phyloP scores from a whole-genome alignment of 805 yeast species.

The Pichia membranifaciens region DNA sequence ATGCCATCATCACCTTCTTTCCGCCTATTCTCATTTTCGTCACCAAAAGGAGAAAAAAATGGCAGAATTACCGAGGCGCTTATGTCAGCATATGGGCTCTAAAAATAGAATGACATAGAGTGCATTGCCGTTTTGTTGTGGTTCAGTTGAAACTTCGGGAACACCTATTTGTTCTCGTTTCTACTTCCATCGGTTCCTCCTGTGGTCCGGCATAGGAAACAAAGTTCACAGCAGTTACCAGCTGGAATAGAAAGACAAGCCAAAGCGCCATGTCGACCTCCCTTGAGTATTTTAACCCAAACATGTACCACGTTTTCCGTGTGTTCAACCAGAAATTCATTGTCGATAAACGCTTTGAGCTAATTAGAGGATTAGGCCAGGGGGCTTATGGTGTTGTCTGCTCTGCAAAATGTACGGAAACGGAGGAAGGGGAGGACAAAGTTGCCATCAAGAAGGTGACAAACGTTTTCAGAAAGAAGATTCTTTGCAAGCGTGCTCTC shows the following conservation, averaged over 20 bases:
- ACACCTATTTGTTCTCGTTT: neutral
- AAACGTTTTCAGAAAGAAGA: conserved; percentile 85
- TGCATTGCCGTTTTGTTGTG: too few relatives aligned
- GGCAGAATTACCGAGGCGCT: too few relatives aligned
- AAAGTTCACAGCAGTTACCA: neutral
- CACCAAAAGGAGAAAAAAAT: too few relatives aligned
- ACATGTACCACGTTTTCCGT: conserved; percentile 32
- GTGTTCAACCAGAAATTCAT: conserved; percentile 89
- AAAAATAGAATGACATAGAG: too few relatives aligned
- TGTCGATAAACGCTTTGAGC: conserved; percentile 81
- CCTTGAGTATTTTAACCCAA: conserved; percentile 7
- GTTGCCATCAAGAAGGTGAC: conserved; percentile 97
- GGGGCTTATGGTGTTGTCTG: conserved; percentile 98
- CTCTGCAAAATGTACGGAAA: conserved; percentile 76
- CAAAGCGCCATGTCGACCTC: conserved; percentile 2
- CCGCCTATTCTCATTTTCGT: too few relatives aligned
- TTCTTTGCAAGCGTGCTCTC: conserved; percentile 84
- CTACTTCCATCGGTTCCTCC: too few relatives aligned
- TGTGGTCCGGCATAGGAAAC: too few relatives aligned
- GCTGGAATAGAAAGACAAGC: neutral
- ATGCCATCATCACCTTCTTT: too few relatives aligned
- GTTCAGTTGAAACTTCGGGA: neutral
- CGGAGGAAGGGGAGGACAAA: conserved; percentile 69
- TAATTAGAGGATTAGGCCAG: conserved; percentile 91
- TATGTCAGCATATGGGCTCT: too few relatives aligned